Evolutionary conservation across 306 rosid species (phyloP).

Genomic region (Acacia melanoxylon): DNA sequence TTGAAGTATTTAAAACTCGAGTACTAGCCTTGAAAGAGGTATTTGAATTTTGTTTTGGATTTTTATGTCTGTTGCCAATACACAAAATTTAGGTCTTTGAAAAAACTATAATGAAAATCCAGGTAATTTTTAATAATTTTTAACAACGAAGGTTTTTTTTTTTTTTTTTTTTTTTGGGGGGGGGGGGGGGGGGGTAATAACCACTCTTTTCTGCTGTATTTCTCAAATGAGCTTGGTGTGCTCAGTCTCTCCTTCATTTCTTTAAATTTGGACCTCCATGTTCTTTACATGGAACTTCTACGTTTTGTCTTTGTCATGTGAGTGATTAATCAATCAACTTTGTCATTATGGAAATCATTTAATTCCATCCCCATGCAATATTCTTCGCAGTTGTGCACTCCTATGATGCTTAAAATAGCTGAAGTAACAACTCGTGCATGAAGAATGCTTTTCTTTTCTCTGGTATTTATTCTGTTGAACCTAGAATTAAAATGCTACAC

Average conservation of each 20-base stretch:
- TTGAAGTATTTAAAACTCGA: constrained; percentile 56
- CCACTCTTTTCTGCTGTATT: not conserved
- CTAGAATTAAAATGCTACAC: not conserved
- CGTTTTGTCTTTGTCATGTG: not conserved
- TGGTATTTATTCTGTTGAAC: not conserved
- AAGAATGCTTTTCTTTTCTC: not conserved
- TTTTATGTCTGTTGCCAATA: not conserved
- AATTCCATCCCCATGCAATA: not conserved
- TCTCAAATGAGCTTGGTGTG: not conserved
- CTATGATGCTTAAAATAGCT: not conserved
- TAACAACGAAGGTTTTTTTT: not conserved
- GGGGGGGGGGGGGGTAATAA: not conserved
- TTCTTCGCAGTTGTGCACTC: not conserved
- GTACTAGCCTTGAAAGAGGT: constrained; percentile 68
- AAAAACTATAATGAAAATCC: too few species aligned
- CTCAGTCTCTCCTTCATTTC: not conserved
- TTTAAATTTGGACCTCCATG: not conserved
- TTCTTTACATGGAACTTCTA: not conserved
- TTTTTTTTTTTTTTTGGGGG: too few species aligned
- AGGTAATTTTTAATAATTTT: not conserved
- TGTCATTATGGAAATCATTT: not conserved
- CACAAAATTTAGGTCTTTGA: too few species aligned
- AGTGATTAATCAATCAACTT: not conserved
- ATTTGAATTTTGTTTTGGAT: not conserved
- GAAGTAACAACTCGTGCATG: not conserved